Evolutionary conservation across 352 stramenopile genomes (phyloP), one percentile per base, ranked within the genome.

Genomic region (Pythium aquatile): DNA sequence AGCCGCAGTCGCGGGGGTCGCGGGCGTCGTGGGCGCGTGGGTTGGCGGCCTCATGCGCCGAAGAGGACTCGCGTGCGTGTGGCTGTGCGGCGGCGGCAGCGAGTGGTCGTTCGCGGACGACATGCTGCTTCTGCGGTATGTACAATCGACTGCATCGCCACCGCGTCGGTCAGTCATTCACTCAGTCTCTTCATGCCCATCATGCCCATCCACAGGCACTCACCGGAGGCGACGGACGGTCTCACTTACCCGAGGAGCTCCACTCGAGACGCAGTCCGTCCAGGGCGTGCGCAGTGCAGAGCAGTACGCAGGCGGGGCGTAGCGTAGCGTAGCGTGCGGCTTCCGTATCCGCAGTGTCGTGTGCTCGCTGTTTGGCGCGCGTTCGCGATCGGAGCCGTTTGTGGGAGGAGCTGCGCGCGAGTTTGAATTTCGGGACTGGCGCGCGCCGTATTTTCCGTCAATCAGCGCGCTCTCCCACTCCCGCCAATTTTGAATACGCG

Each of bases 11-110:
- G 64, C 64, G 14, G 64, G 57, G 20, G 64, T 70, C 33, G 64
- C 65, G 2, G 64, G 64, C 24, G 58, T 49, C n/a, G 61, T 59
- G 3, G 57, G 47, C 46, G 32, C 58, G 24, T 52, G 46, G 8
- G 46, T 29, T 9, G 56, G 48, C 26, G 64, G 58, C 32, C 57
- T 29, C 44, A 55, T 55, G 17, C 62, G 62, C 14, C 64, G 64
- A 58, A 70, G 33, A 11, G 64, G 64, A 58, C 64, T 70, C 51
- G 58, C 64, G 53, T 70, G 64, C 48, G 58, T 66, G 44, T 69
- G 62, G 37, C 54, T 44, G n/a, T 65, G 63, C 16, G 55, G 28
- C 20, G 55, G 63, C 40, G 63, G 63, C 39, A 51, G 56, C 20
- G 39, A 30, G 39, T 58, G 56, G 30, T 64, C 48, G 40, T 47